phyloP scores from a whole-genome alignment of 306 rosid species.

The Quercus cerris region DNA sequence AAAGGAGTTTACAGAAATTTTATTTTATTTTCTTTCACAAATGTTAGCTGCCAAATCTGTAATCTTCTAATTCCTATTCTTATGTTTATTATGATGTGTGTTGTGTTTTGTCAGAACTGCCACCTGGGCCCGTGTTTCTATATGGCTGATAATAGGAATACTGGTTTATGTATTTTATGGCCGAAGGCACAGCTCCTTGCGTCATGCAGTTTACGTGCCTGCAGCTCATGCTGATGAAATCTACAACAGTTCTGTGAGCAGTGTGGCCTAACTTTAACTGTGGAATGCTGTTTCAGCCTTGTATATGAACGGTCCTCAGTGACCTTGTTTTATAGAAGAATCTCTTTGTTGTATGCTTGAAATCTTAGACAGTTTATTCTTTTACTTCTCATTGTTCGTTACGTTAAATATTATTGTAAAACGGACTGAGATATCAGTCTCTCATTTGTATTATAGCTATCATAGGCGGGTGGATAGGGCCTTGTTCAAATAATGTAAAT shows the following conservation, averaged over 20 bases:
- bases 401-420: not conserved
- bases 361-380: not conserved
- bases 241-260: constrained; percentile 33
- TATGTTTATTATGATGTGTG: not conserved
- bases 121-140: constrained; percentile 83
- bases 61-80: not conserved
- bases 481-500: not conserved
- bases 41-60: not conserved
- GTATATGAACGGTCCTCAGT: not conserved
- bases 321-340: not conserved
- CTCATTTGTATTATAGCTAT: not conserved
- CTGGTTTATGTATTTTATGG: constrained; percentile 66
- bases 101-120: constrained; percentile 39
- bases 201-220: constrained; percentile 55
- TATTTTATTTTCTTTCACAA: too few relatives aligned
- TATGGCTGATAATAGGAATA: constrained; percentile 71
- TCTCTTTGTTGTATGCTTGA: not conserved
- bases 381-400: not conserved
- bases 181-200: constrained; percentile 69
- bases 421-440: not conserved
- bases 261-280: constrained; percentile 20
- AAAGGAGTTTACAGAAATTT: not conserved
- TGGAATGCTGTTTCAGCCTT: not conserved
- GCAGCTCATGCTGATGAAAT: constrained; percentile 40
- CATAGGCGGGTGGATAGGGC: not conserved